These are phyloP conservation scores for Sedum album DNA, from an alignment of 164 flowering plant genomes.

Conservation along the genomic window DNA sequence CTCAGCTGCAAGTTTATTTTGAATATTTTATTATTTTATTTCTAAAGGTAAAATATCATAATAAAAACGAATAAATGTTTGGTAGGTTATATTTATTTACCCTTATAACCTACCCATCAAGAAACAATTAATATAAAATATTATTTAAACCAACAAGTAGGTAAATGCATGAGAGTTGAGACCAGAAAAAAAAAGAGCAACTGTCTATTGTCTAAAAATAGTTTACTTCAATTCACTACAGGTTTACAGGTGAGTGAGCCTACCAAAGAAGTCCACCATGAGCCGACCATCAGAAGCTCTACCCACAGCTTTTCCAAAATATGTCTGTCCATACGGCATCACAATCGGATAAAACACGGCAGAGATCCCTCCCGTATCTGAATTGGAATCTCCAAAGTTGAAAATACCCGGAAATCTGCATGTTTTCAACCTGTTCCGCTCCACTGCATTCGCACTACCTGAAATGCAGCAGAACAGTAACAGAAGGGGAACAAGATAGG, in stretches of 20 bases:
- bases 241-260: too few species aligned
- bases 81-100: too few species aligned
- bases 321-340: conserved; percentile 37
- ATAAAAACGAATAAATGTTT: too few species aligned
- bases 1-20: conserved; percentile 24
- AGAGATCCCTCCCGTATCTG: conserved; percentile 58
- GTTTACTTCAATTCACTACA: not conserved
- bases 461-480: not conserved
- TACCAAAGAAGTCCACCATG: conserved; percentile 56
- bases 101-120: too few species aligned
- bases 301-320: conserved; percentile 44
- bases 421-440: conserved; percentile 8
- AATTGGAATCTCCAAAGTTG: conserved; percentile 57
- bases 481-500: not conserved
- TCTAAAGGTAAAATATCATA: too few species aligned
- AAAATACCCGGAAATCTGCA: conserved; percentile 43
- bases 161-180: not conserved
- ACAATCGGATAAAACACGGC: conserved; percentile 31
- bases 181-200: not conserved
- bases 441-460: not conserved
- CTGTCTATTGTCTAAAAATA: not conserved
- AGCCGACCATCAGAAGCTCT: conserved; percentile 57
- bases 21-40: not conserved
- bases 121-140: not conserved
- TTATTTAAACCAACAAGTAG: too few species aligned